Percentiles rank a stretch among this genome's conserved stretches.
Conservation (phyloP, 1,139 yeast genomes). For the Candida gigantensis region DNA sequence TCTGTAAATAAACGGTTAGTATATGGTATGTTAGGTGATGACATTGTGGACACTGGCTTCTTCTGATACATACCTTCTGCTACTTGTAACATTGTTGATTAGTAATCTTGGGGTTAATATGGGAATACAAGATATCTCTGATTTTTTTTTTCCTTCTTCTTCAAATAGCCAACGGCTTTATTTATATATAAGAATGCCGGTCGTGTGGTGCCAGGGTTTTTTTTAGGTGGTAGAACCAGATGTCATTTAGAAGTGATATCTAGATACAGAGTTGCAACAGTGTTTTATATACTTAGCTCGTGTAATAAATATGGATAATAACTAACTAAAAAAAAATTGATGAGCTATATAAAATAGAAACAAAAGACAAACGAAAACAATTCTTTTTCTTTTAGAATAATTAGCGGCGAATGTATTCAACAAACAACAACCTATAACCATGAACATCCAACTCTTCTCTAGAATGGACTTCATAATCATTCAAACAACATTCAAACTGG, state of each 20-base stretch:
- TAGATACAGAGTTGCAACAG: too few species aligned
- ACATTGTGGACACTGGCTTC: too few species aligned
- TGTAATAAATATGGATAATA: too few species aligned
- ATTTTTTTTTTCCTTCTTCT: neutral
- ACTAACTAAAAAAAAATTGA: neutral
- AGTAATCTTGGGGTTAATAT: slow-evolving; percentile 2
- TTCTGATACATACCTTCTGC: slow-evolving; percentile 7
- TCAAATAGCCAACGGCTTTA: neutral
- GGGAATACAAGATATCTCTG: too few species aligned
- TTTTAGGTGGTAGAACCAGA: too few species aligned
- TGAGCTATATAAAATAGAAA: neutral
- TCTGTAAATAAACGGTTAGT: slow-evolving; percentile 18
- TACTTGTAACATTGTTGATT: slow-evolving; percentile 8
- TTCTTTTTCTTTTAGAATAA: too few species aligned
- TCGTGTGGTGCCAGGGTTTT: too few species aligned
- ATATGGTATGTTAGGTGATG: neutral
- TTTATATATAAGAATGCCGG: neutral
- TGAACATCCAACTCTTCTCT: slow-evolving; percentile 7
- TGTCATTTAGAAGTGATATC: too few species aligned
- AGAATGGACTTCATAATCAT: slow-evolving; percentile 3
- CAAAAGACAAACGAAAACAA: too few species aligned
- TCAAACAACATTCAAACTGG: slow-evolving; percentile 6
- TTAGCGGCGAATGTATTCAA: slow-evolving; percentile 2
- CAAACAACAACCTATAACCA: slow-evolving; percentile 5
- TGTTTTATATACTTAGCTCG: too few species aligned